Conservation (phyloP, 768 basidiomycete genomes). For the Terana coerulea region DNA sequence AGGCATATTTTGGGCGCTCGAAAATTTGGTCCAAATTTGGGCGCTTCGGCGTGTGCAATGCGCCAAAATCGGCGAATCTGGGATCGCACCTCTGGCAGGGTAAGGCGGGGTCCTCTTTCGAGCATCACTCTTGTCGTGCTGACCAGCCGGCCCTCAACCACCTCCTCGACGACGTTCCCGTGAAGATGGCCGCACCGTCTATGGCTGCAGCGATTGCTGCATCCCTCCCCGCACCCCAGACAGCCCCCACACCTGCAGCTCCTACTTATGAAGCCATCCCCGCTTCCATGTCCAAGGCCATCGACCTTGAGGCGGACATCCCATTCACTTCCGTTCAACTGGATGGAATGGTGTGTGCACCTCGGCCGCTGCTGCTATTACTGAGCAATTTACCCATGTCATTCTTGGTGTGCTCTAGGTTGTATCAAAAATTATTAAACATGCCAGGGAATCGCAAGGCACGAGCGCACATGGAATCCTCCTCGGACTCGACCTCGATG, state of each 20-base stretch:
- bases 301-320: conserved; percentile 92
- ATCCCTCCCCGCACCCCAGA: conserved; percentile 62
- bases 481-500: conserved; percentile 90
- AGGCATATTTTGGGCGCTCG: too few relatives aligned
- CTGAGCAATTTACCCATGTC: not conserved
- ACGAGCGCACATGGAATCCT: conserved; percentile 80
- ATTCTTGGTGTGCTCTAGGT: conserved; percentile 48
- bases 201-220: conserved; percentile 95
- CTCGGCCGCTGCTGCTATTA: not conserved
- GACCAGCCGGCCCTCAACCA: too few relatives aligned
- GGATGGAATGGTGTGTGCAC: conserved; percentile 71
- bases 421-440: conserved; percentile 91
- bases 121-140: too few relatives aligned
- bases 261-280: conserved; percentile 86
- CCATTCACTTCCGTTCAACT: conserved; percentile 76
- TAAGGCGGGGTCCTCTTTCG: too few relatives aligned
- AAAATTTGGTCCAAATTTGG: too few relatives aligned
- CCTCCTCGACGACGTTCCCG: too few relatives aligned
- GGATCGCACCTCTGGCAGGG: too few relatives aligned
- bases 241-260: conserved; percentile 56
- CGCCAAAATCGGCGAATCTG: too few relatives aligned
- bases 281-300: conserved; percentile 85
- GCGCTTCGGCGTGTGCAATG: too few relatives aligned
- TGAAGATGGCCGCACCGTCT: conserved; percentile 45
- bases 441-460: conserved; percentile 73